These are phyloP conservation scores for Asterionellopsis glacialis DNA, from an alignment of 108 stramenopile species.

Conservation along the genomic window DNA sequence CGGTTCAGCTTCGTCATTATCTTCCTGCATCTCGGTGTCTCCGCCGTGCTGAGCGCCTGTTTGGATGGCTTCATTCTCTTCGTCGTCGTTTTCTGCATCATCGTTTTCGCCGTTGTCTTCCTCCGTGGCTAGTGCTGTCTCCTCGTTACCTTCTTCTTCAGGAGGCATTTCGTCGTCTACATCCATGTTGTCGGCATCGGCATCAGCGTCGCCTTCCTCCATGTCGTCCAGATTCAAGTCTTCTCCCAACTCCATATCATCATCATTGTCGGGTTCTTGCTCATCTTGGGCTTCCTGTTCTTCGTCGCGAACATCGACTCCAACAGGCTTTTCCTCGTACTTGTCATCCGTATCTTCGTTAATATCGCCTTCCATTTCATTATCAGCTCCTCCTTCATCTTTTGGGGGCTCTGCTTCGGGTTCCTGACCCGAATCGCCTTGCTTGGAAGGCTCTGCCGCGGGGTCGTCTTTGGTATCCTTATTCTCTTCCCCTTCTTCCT, in stretches of 20 bases:
- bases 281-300: constrained; percentile 32
- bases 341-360: constrained; percentile 75
- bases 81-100: constrained; percentile 10
- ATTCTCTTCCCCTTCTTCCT: constrained; percentile 74
- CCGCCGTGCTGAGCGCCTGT: neutral
- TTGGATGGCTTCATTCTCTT: constrained; percentile 14
- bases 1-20: constrained; percentile 26
- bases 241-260: constrained; percentile 31
- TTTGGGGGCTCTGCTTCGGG: constrained; percentile 11
- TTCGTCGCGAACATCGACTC: constrained; percentile 57
- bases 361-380: constrained; percentile 46
- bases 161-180: constrained; percentile 7
- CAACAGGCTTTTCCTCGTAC: constrained; percentile 71
- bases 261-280: constrained; percentile 37
- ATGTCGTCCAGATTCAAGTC: constrained; percentile 11
- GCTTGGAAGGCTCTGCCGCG: neutral
- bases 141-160: constrained; percentile 13
- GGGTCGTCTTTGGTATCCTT: constrained; percentile 33
- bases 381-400: constrained; percentile 29
- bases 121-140: neutral
- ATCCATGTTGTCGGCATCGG: constrained; percentile 19
- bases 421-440: neutral
- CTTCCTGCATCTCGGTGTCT: constrained; percentile 7
- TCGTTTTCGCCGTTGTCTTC: constrained; percentile 14
- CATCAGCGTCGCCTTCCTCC: constrained; percentile 5